These are phyloP conservation scores for Lasiodiplodia hormozganensis DNA, from an alignment of 2,329 filamentous ascomycete genomes.

Conservation along the genomic window DNA sequence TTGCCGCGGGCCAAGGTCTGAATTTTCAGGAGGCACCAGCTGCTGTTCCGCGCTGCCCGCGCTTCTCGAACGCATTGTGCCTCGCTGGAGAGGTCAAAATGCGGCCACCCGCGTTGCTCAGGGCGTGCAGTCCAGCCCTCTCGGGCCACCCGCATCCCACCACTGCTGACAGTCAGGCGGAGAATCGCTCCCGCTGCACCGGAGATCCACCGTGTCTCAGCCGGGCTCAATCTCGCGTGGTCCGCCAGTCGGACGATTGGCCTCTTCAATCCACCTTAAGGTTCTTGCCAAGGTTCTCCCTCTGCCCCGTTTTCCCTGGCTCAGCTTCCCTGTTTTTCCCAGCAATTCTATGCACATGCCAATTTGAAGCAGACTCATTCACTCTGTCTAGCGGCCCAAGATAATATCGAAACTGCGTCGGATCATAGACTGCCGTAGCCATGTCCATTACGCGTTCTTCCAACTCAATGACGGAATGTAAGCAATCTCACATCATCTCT, in stretches of 20 bases:
- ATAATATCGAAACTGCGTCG: not conserved
- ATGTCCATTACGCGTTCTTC: not conserved
- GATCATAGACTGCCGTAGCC: not conserved
- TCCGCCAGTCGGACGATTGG: conserved; percentile 23
- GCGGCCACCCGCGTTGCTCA: not conserved
- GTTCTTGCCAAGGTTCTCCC: conserved; percentile 20
- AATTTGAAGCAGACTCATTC: not conserved
- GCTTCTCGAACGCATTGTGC: not conserved
- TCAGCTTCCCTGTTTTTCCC: not conserved
- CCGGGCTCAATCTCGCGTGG: conserved; percentile 16
- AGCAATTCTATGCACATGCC: not conserved
- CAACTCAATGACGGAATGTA: not conserved
- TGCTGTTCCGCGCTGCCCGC: not conserved
- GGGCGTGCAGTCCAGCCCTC: not conserved
- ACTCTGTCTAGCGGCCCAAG: not conserved
- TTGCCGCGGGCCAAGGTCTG: not conserved
- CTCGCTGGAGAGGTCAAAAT: not conserved
- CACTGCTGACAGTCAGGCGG: not conserved
- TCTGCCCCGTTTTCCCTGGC: not conserved
- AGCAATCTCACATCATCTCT: conserved; percentile 6
- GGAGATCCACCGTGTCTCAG: conserved; percentile 15
- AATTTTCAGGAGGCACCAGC: not conserved
- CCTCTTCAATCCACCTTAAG: conserved; percentile 15
- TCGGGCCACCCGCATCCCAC: conserved; percentile 8
- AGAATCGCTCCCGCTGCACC: conserved; percentile 14